Conservation (phyloP, 192 early-diverging fungal species). For the Backusella macrospora region DNA sequence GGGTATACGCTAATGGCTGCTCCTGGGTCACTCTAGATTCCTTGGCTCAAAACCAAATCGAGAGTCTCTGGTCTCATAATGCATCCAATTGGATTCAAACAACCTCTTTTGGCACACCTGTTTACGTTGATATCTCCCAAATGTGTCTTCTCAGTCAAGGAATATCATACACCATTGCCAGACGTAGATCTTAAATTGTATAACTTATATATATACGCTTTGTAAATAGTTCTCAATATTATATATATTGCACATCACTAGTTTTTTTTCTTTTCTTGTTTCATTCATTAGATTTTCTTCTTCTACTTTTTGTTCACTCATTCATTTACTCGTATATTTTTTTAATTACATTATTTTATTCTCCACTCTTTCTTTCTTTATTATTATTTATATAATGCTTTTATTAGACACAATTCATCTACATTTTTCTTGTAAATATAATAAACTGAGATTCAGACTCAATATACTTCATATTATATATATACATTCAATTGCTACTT, state of each 20-base stretch:
- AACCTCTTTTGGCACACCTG: neutral
- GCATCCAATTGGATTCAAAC: slow-evolving; percentile 1
- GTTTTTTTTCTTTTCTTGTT: neutral
- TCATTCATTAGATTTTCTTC: too few relatives aligned
- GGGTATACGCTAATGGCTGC: slow-evolving; percentile 23
- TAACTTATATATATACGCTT: neutral
- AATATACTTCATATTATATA: too few relatives aligned
- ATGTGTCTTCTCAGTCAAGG: slow-evolving; percentile 5
- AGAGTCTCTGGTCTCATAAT: slow-evolving; percentile 7
- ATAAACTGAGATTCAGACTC: too few relatives aligned
- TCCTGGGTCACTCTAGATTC: slow-evolving; percentile 5
- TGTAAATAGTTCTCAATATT: neutral
- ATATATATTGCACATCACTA: neutral
- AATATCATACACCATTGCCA: neutral
- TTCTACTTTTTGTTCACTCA: too few relatives aligned
- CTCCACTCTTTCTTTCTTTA: too few relatives aligned
- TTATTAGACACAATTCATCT: too few relatives aligned
- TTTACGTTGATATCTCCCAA: slow-evolving; percentile 11
- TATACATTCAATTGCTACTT: too few relatives aligned
- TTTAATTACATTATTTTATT: too few relatives aligned
- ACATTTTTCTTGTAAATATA: too few relatives aligned
- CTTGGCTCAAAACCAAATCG: slow-evolving; percentile 9
- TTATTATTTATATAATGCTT: too few relatives aligned
- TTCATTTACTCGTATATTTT: too few relatives aligned
- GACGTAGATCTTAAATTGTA: neutral